Conservation (phyloP, 768 basidiomycete genomes). For the Hygrophorus russula region DNA sequence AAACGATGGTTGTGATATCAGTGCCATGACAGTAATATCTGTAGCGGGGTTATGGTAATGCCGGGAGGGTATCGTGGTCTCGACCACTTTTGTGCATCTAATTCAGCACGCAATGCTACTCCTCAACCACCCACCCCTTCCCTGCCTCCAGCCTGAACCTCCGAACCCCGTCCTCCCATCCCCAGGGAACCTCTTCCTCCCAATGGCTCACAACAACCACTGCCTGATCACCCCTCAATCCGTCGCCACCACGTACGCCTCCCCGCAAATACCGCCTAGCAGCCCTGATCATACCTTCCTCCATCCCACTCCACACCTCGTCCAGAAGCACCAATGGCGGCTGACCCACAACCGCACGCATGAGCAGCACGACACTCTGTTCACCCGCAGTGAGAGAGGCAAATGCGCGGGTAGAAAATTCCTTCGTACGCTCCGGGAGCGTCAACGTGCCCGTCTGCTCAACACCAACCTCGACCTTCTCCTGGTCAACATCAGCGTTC, state of each 20-base stretch:
- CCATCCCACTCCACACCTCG: conserved; percentile 93
- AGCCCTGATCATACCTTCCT: conserved; percentile 57
- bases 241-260: conserved; percentile 26
- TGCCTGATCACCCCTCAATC: conserved; percentile 46
- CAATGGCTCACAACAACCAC: conserved; percentile 85
- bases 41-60: too few species aligned
- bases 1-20: too few species aligned
- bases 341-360: conserved; percentile 72
- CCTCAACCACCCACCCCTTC: conserved; percentile 10
- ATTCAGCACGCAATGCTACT: background rate
- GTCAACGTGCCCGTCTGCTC: background rate
- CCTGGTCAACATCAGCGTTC: conserved; percentile 12
- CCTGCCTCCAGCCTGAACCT: conserved; percentile 23
- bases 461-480: background rate
- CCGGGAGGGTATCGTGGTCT: too few species aligned
- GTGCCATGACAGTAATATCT: too few species aligned
- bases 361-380: conserved; percentile 72
- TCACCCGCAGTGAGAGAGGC: conserved; percentile 57
- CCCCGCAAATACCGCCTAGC: conserved; percentile 52
- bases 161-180: conserved; percentile 37
- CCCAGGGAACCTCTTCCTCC: conserved; percentile 89
- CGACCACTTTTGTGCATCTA: too few species aligned
- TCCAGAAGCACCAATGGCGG: conserved; percentile 77
- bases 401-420: conserved; percentile 44
- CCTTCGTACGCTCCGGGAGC: conserved; percentile 13